Conservation (phyloP, 1,139 yeast species). For the Nadsonia commutata region DNA sequence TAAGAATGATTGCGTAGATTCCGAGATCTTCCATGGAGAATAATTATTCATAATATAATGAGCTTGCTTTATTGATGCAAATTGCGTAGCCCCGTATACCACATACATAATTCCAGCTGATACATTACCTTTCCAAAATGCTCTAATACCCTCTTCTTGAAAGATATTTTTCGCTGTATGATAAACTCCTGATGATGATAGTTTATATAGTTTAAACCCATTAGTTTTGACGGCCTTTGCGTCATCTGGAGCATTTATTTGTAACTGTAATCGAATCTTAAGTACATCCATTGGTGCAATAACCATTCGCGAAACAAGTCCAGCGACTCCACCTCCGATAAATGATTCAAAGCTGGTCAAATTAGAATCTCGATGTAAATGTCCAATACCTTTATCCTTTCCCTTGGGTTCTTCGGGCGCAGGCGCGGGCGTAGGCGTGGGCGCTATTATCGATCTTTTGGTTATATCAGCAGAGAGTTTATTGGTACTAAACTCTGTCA, state of each 20-base stretch:
- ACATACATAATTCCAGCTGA: slow-evolving; percentile 85
- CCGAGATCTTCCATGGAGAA: slow-evolving; percentile 19
- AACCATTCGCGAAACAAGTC: slow-evolving; percentile 39
- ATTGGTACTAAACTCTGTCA: too few relatives aligned
- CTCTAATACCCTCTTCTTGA: slow-evolving; percentile 38
- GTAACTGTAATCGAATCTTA: slow-evolving; percentile 72
- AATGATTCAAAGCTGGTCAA: slow-evolving; percentile 26
- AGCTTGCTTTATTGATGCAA: slow-evolving; percentile 49
- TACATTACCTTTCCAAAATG: slow-evolving; percentile 89
- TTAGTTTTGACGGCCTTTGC: slow-evolving; percentile 2
- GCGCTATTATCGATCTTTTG: too few relatives aligned
- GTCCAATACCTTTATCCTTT: slow-evolving; percentile 11
- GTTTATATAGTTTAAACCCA: slow-evolving; percentile 3
- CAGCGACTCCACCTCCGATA: slow-evolving; percentile 61
- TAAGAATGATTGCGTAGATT: slow-evolving; percentile 36
- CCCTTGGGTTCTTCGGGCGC: not conserved
- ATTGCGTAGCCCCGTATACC: slow-evolving; percentile 74
- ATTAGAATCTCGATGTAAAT: slow-evolving; percentile 19
- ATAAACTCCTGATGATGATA: slow-evolving; percentile 17
- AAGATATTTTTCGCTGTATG: slow-evolving; percentile 26
- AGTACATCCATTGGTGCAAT: slow-evolving; percentile 87
- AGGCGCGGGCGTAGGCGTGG: not conserved
- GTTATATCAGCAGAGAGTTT: too few relatives aligned
- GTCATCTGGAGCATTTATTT: slow-evolving; percentile 10
- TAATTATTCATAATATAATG: slow-evolving; percentile 29